Evolutionary conservation across 2,329 filamentous ascomycete genomes (phyloP).

Genomic region (Microcyclosporella mali): DNA sequence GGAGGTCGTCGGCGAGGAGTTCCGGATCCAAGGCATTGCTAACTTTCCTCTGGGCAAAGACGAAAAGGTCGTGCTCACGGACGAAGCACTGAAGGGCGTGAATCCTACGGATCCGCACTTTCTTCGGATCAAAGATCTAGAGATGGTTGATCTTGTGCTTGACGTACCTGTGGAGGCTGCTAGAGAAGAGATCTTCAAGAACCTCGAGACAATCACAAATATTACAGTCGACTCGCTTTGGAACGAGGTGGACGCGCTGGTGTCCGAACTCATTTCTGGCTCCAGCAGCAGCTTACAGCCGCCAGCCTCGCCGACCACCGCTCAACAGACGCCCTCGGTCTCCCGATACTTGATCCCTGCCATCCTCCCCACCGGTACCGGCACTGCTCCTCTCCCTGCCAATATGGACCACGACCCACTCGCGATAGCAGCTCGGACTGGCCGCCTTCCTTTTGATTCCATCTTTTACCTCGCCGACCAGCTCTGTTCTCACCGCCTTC

Average conservation of each 20-base stretch:
- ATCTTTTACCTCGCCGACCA: slow-evolving; percentile 63
- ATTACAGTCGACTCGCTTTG: slow-evolving; percentile 43
- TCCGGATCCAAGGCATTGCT: slow-evolving; percentile 73
- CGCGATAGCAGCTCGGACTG: slow-evolving; percentile 41
- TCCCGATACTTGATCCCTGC: slow-evolving; percentile 40
- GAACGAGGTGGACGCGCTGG: slow-evolving; percentile 40
- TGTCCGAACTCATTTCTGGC: slow-evolving; percentile 12
- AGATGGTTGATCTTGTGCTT: slow-evolving; percentile 68
- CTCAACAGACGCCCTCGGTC: slow-evolving; percentile 15
- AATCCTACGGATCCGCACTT: slow-evolving; percentile 80
- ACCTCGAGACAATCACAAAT: slow-evolving; percentile 15
- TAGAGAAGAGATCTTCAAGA: not conserved
- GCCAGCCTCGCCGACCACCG: slow-evolving; percentile 8
- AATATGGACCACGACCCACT: slow-evolving; percentile 22
- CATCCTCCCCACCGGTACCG: slow-evolving; percentile 52
- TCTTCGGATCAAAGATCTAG: slow-evolving; percentile 65
- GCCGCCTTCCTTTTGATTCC: slow-evolving; percentile 40
- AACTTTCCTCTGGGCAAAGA: slow-evolving; percentile 77
- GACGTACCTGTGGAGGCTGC: slow-evolving; percentile 35
- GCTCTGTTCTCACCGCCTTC: slow-evolving; percentile 54
- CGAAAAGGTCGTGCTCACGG: slow-evolving; percentile 75
- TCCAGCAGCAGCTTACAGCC: not conserved
- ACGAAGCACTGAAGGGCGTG: slow-evolving; percentile 60
- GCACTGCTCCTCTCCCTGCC: slow-evolving; percentile 61
- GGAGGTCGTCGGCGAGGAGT: slow-evolving; percentile 41